Evolutionary conservation across 2,329 filamentous ascomycete genomes (phyloP).

Genomic region (Coccinonectria pachysandricola): DNA sequence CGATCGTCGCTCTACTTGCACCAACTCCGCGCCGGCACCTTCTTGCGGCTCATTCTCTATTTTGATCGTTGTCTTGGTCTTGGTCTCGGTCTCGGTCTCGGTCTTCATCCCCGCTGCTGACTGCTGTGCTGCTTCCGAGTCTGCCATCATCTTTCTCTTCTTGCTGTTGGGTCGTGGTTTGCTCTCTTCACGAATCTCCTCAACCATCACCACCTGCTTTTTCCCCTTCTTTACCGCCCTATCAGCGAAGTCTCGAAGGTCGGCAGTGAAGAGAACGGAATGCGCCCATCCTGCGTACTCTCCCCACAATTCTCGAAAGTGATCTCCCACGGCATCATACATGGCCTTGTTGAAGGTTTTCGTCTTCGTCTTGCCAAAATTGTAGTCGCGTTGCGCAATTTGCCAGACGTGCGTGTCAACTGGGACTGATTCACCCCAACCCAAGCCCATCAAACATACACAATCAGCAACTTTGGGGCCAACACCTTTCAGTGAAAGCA

Average conservation of each 20-base stretch:
- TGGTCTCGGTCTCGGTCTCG: constrained; percentile 11
- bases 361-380: constrained; percentile 73
- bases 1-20: constrained; percentile 10
- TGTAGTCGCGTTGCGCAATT: constrained; percentile 93
- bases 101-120: constrained; percentile 7
- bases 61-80: neutral
- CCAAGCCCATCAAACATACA: constrained; percentile 89
- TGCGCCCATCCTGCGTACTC: constrained; percentile 95
- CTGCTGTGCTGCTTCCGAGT: constrained; percentile 8
- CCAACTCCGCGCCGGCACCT: too few relatives aligned
- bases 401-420: constrained; percentile 99
- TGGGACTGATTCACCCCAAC: constrained; percentile 90
- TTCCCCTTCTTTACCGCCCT: constrained; percentile 26
- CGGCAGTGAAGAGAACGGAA: constrained; percentile 90
- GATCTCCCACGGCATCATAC: constrained; percentile 82
- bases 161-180: too few relatives aligned
- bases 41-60: constrained; percentile 11
- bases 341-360: constrained; percentile 81
- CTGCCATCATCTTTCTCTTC: constrained; percentile 18
- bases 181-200: constrained; percentile 12
- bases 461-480: constrained; percentile 97
- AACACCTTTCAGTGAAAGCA: constrained; percentile 75
- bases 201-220: constrained; percentile 7
- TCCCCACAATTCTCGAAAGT: constrained; percentile 85
- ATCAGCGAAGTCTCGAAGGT: constrained; percentile 75